A percentile compares a stretch with the other conserved stretches of the same genome.
phyloP scores from a whole-genome alignment of 257 asterid species.

The Scutellaria minor region DNA sequence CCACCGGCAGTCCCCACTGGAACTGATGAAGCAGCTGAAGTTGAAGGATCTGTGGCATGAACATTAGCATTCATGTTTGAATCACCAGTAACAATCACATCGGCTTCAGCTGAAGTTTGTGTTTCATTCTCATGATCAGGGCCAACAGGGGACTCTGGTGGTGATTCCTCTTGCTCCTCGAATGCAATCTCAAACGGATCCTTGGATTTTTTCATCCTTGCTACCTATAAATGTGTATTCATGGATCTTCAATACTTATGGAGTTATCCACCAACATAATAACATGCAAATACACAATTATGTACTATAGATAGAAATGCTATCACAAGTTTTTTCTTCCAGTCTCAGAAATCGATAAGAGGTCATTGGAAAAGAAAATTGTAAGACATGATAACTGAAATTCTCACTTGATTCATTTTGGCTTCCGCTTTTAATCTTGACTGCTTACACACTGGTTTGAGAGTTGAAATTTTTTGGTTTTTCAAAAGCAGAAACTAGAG shows the following conservation, averaged over 20 bases:
- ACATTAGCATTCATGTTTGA: conserved; percentile 41
- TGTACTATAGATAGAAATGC: conserved; percentile 1
- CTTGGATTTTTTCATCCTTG: conserved; percentile 79
- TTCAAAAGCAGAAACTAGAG: conserved; percentile 1
- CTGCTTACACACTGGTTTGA: not conserved
- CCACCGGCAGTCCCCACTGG: conserved; percentile 46
- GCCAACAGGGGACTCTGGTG: conserved; percentile 85
- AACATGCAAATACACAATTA: not conserved
- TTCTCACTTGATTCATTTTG: not conserved
- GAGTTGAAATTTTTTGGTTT: not conserved
- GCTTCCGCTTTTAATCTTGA: not conserved
- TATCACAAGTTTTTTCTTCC: not conserved
- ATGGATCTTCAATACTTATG: not conserved
- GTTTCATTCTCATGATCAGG: conserved; percentile 60
- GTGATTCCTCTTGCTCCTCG: conserved; percentile 90
- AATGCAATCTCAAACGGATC: conserved; percentile 92
- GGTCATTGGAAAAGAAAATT: not conserved
- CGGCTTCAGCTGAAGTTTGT: conserved; percentile 54
- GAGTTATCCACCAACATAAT: not conserved
- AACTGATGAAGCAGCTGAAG: conserved; percentile 40
- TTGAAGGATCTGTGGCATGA: conserved; percentile 51
- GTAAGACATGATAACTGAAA: not conserved
- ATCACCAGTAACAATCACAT: conserved; percentile 42
- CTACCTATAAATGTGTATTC: conserved; percentile 30
- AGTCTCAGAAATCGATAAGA: not conserved